Evolutionary conservation across 352 stramenopile genomes (phyloP), one percentile per base, ranked within the genome.

Genomic region (Albugo laibachii): DNA sequence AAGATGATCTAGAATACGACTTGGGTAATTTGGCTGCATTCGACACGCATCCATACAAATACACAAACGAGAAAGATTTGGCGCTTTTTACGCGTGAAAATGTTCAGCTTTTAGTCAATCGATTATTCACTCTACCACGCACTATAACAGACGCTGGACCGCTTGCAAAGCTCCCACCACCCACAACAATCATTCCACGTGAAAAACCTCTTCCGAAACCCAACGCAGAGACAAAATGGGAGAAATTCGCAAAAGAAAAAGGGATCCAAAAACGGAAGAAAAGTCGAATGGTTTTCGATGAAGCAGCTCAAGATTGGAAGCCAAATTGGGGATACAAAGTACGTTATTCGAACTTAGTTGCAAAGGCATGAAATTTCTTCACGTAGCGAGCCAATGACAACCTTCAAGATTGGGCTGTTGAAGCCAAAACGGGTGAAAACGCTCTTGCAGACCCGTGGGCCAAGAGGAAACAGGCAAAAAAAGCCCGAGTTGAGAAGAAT

Each of bases 181-280:
- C 68, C 11, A 54, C 69, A 52, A 78, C 76, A 21, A 50, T 65
- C 14, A 70, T 96, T 36, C 85, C 85, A 41, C 70, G 86, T 34
- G 78, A 89, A 47, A 95, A 94, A 56, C 83, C 83, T 24, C 53
- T 95, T 47, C 83, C 82, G 0, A 92, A 89, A 59, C 73, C 72
- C 31, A 98, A 97, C 69, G 64, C 92, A 55, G 85, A 97, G 62
- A 99, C 95, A 12, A 96, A 92, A 62, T 99, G 95, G 95, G 93
- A 99, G 68, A 94, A 97, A 59, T 99, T 98, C 65, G 95, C 95
- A 21, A 87, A 94, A 57, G 80, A 97, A 52, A 97, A 98, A 68
- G 94, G 94, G 50, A 98, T 99, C 57, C 69, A 89, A 42, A 95
- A 96, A 56, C 85, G 89, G 52, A 98, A 99, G 65, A 91, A 95